These are phyloP conservation scores for Talinum fruticosum DNA, from an alignment of 148 eudicot species.

Conservation along the genomic window DNA sequence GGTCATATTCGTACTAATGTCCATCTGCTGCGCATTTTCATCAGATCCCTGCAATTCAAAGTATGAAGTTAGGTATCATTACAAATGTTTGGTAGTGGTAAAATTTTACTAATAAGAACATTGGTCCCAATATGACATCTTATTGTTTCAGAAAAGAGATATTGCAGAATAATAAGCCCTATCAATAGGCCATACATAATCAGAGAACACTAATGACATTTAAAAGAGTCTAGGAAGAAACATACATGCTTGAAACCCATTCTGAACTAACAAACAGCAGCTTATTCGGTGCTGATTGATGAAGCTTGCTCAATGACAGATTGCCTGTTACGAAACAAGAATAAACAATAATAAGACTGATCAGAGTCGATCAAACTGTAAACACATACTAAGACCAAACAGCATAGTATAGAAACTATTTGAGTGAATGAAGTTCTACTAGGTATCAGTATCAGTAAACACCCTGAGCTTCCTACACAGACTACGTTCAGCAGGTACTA, in stretches of 20 bases:
- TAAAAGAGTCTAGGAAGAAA: background rate
- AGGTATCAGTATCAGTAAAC: background rate
- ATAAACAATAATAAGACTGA: background rate
- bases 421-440: background rate
- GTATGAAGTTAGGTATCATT: background rate
- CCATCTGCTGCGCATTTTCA: constrained; percentile 40
- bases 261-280: background rate
- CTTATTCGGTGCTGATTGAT: background rate
- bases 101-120: background rate
- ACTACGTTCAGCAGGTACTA: too few relatives aligned
- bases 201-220: background rate
- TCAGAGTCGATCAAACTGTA: background rate
- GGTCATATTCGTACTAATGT: constrained; percentile 21
- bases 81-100: background rate
- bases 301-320: background rate
- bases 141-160: background rate
- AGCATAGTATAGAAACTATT: background rate
- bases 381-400: background rate
- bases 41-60: constrained; percentile 39
- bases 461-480: too few relatives aligned
- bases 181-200: background rate
- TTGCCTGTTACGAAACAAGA: constrained; percentile 6
- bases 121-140: background rate
- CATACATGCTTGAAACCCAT: constrained; percentile 15
- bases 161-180: too few relatives aligned